Evolutionary conservation across 805 yeast genomes (phyloP).

Genomic region (Pichia deserticola): DNA sequence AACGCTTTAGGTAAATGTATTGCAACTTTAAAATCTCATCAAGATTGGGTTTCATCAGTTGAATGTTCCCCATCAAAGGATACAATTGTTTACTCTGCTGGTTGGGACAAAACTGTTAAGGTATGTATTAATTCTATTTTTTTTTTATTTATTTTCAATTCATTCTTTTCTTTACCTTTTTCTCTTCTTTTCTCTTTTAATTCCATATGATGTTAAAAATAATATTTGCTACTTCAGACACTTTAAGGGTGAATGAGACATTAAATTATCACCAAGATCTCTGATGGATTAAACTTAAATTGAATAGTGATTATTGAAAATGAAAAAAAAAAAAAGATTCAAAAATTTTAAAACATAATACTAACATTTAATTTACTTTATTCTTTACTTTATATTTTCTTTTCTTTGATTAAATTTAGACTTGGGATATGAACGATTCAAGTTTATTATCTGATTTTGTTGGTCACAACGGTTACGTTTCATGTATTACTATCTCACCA

Average conservation of each 20-base stretch:
- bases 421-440: constrained; percentile 80
- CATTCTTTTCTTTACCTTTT: background rate
- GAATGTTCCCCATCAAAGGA: constrained; percentile 86
- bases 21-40: constrained; percentile 90
- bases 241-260: constrained; percentile 85
- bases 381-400: constrained; percentile 3
- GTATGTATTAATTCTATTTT: constrained; percentile 37
- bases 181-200: constrained; percentile 8
- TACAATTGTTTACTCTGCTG: constrained; percentile 86
- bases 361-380: constrained; percentile 12
- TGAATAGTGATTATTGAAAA: background rate
- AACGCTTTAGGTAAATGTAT: constrained; percentile 96
- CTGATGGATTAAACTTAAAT: constrained; percentile 47
- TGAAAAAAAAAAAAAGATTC: background rate
- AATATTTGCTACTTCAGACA: constrained; percentile 99
- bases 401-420: constrained; percentile 37
- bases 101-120: constrained; percentile 98
- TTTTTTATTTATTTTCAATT: background rate
- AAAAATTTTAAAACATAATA: constrained; percentile 4
- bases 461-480: constrained; percentile 99
- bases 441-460: constrained; percentile 89
- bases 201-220: constrained; percentile 58
- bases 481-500: constrained; percentile 96
- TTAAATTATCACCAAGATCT: constrained; percentile 95
- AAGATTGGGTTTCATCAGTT: constrained; percentile 98